Evolutionary conservation across 2,329 filamentous ascomycete species (phyloP).

Genomic region (Thielaviopsis punctulata): DNA sequence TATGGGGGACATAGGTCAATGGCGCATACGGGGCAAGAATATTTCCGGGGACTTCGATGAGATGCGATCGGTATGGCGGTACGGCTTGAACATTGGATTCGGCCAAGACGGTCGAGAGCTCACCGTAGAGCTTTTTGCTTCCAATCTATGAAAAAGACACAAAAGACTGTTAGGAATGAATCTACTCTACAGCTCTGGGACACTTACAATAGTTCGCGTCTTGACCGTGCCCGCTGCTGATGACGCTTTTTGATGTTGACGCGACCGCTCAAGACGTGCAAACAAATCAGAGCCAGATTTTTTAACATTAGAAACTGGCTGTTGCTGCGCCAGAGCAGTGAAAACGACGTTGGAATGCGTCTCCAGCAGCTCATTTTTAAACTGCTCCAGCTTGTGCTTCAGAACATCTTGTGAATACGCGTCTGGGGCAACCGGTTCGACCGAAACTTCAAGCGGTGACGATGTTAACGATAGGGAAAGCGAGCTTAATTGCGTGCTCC

Average conservation of each 20-base stretch:
- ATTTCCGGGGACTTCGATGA: conserved; percentile 42
- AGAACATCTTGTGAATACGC: neutral
- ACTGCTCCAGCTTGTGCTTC: neutral
- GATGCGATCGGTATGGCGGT: conserved; percentile 41
- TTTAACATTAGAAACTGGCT: neutral
- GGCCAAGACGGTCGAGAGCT: conserved; percentile 24
- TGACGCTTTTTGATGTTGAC: neutral
- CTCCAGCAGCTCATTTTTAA: conserved; percentile 1
- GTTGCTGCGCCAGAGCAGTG: conserved; percentile 1
- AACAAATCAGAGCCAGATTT: neutral
- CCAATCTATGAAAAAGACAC: too few relatives aligned
- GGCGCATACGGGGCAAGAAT: conserved; percentile 42
- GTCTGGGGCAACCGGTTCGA: too few relatives aligned
- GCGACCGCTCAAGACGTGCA: neutral
- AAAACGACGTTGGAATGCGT: conserved; percentile 2
- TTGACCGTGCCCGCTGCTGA: neutral
- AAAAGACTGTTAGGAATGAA: neutral
- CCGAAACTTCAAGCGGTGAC: too few relatives aligned
- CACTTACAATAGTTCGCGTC: neutral
- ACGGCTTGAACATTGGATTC: conserved; percentile 34
- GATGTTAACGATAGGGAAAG: neutral
- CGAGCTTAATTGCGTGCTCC: neutral
- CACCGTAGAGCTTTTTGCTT: neutral
- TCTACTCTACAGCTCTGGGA: neutral
- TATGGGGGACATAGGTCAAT: conserved; percentile 41